phyloP scores from a whole-genome alignment of 179 eudicot genomes.

The Actinidia polygama region DNA sequence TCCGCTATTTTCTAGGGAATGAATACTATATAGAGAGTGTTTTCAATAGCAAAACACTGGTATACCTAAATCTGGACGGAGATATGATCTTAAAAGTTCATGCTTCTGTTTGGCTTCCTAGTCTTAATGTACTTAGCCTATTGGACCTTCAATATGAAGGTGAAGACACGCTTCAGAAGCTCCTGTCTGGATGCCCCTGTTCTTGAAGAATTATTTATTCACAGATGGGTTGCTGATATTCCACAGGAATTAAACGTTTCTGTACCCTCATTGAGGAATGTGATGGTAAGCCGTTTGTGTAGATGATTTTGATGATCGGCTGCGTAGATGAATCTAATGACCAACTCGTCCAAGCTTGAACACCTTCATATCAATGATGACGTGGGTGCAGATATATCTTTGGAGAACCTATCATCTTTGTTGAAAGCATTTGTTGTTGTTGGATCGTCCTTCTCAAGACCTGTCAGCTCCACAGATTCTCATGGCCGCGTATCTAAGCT shows the following conservation, averaged over 20 bases:
- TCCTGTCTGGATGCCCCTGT: constrained; percentile 12
- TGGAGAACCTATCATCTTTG: constrained; percentile 9
- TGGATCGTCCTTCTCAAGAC: not conserved
- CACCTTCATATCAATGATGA: not conserved
- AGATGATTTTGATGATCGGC: too few relatives aligned
- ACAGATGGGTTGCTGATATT: not conserved
- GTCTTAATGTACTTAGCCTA: not conserved
- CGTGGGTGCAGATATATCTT: not conserved
- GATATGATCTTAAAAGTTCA: not conserved
- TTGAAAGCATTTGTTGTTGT: not conserved
- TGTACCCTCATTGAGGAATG: constrained; percentile 7
- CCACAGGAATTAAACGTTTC: not conserved
- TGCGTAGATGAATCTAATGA: not conserved
- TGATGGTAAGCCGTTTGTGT: not conserved
- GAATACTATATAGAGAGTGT: not conserved
- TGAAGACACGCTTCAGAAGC: not conserved
- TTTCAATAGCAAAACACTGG: constrained; percentile 17
- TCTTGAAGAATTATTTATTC: constrained; percentile 18
- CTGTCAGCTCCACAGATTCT: not conserved
- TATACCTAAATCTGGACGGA: constrained; percentile 19
- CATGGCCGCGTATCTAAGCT: not conserved
- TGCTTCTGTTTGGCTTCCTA: constrained; percentile 9
- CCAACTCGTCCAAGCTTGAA: not conserved
- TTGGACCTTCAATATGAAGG: not conserved
- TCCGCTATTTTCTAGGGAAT: not conserved